phyloP scores from a whole-genome alignment of 192 early-diverging fungal genomes.

The Linnemannia exigua region DNA sequence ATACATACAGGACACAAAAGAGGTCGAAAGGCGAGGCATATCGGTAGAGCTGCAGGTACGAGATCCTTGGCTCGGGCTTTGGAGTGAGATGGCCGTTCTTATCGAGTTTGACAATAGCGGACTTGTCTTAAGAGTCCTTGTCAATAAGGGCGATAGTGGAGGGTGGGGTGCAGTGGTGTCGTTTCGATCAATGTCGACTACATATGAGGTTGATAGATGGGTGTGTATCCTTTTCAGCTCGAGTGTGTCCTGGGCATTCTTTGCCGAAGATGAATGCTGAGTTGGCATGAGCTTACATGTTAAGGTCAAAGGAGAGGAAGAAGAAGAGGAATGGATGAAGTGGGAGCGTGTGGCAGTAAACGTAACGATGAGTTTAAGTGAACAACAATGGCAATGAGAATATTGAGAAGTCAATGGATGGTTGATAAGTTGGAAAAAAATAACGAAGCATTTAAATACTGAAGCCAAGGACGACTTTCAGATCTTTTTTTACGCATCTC shows the following conservation, averaged over 20 bases:
- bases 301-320: neutral
- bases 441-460: too few relatives aligned
- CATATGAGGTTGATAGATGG: neutral
- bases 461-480: too few relatives aligned
- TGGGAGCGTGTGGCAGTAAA: neutral
- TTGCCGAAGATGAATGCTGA: neutral
- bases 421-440: too few relatives aligned
- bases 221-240: neutral
- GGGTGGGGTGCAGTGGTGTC: conserved; percentile 24
- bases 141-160: conserved; percentile 19
- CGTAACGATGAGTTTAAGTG: too few relatives aligned
- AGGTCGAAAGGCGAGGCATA: conserved; percentile 72
- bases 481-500: too few relatives aligned
- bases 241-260: neutral
- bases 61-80: conserved; percentile 61
- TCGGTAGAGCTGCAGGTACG: conserved; percentile 71
- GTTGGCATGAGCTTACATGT: neutral
- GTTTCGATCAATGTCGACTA: conserved; percentile 18
- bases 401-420: too few relatives aligned
- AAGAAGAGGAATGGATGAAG: neutral
- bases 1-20: conserved; percentile 13
- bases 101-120: neutral
- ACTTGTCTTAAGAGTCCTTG: neutral
- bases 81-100: conserved; percentile 58
- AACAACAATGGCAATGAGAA: too few relatives aligned